Evolutionary conservation across 2,329 filamentous ascomycete genomes (phyloP).

Genomic region (Penicillium psychrosexuale): DNA sequence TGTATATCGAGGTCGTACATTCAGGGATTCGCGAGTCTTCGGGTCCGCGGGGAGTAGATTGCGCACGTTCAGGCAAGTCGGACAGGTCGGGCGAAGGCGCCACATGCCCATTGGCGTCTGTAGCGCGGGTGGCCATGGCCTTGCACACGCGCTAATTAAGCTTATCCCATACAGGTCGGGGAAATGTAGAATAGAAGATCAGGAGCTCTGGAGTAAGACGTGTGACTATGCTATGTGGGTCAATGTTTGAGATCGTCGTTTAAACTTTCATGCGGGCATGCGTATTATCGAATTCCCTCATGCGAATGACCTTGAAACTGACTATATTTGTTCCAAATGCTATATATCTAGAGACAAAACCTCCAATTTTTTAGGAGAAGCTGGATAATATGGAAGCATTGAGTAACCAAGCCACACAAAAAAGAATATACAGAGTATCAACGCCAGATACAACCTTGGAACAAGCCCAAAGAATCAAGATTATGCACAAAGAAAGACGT

Average conservation of each 20-base stretch:
- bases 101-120: constrained; percentile 19
- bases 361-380: not conserved
- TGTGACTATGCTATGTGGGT: constrained; percentile 1
- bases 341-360: not conserved
- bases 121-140: constrained; percentile 36
- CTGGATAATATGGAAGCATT: not conserved
- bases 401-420: not conserved
- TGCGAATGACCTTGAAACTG: not conserved
- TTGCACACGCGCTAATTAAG: constrained; percentile 24
- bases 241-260: not conserved
- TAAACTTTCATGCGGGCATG: not conserved
- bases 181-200: not conserved
- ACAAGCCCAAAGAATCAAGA: constrained; percentile 9
- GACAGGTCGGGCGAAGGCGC: constrained; percentile 20
- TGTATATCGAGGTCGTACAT: constrained; percentile 24
- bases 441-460: not conserved
- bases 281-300: not conserved
- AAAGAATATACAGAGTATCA: constrained; percentile 13
- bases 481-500: constrained; percentile 15
- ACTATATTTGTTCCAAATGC: not conserved
- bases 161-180: constrained; percentile 27
- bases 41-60: constrained; percentile 17
- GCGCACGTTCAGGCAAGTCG: constrained; percentile 4
- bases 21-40: constrained; percentile 29
- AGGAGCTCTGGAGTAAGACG: not conserved